Evolutionary conservation across 331 rosid species (phyloP).

Genomic region (Quercus tomentella): DNA sequence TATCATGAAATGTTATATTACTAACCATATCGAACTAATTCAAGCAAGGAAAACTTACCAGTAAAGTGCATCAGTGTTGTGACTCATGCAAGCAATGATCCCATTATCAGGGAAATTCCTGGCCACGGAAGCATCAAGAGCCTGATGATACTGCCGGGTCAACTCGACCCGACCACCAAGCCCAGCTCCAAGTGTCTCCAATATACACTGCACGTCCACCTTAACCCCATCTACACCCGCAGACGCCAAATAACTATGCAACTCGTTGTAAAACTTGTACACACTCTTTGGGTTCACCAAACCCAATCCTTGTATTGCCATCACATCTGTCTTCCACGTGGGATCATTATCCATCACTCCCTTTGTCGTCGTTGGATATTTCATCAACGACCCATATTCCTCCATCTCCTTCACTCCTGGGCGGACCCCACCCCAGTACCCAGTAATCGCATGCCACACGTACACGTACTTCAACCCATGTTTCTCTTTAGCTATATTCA

Average conservation of each 20-base stretch:
- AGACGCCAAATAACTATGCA: constrained; percentile 65
- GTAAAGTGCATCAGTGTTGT: constrained; percentile 82
- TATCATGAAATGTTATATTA: too few species aligned
- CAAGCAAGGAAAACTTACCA: constrained; percentile 18
- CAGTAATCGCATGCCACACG: constrained; percentile 95
- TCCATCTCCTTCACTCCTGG: constrained; percentile 70
- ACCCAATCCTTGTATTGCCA: constrained; percentile 79
- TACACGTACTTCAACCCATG: constrained; percentile 66
- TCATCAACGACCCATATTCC: constrained; percentile 55
- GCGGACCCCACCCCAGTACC: constrained; percentile 93
- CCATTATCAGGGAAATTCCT: constrained; percentile 80
- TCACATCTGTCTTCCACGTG: constrained; percentile 51
- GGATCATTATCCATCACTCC: constrained; percentile 83
- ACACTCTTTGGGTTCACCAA: constrained; percentile 63
- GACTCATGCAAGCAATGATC: constrained; percentile 92
- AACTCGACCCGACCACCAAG: constrained; percentile 85
- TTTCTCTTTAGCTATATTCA: constrained; percentile 53
- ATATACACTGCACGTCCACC: constrained; percentile 88
- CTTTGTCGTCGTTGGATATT: constrained; percentile 44
- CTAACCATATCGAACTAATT: too few species aligned
- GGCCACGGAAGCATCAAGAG: constrained; percentile 75
- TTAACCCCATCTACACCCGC: constrained; percentile 93
- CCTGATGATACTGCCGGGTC: constrained; percentile 72
- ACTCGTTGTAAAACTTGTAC: constrained; percentile 58
- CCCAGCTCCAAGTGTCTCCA: constrained; percentile 82